Evolutionary conservation across 116 monocot species (phyloP), one percentile per base, ranked within the genome.

Genomic region (Cymodocea nodosa): DNA sequence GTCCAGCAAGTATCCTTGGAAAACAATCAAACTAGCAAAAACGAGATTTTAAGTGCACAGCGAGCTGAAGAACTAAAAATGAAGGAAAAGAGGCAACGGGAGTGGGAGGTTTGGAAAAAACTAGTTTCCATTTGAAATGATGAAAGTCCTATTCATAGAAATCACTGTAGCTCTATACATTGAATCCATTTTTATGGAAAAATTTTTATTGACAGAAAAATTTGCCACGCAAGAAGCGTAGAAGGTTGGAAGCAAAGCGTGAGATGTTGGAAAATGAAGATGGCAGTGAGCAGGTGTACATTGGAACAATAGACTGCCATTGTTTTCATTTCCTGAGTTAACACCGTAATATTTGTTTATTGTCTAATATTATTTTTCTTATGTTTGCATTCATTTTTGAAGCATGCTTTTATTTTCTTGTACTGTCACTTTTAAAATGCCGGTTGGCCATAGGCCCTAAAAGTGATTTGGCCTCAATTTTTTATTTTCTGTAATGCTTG

Each of bases 1-100:
- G 0, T 71, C 17, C 50, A 49, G 35, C 58, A 95, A 80, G 81
- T 62, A 60, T 78, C 81, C 49, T 35, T 75, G 64, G 75, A 68
- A 0, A 75, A 83, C 56, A 75, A 68, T 73, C 22, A 82, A 77
- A 69, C 35, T 22, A 69, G 53, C 18, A 50, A 69, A 59, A 76
- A 80, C 35, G 78, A 77, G 69, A 75, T 95, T 20, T 73, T 87
- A 15, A 95, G 95, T 70, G 83, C 68, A 12, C 69, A 85, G 71
- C 77, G 91, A 68, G 87, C 97, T 11, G 83, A 85, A 64, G 88
- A 97, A 64, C 58, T 79, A 37, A 79, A 83, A 68, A 71, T 80
- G 71, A 90, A 88, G 73, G 97, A 97, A 68, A 97, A 97, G 77
- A 85, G 80, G 54, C 83, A 35, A 75, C 78, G 80, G 51, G 97